Evolutionary conservation across 129 eudicot species (phyloP).

Genomic region (Lonicera japonica): DNA sequence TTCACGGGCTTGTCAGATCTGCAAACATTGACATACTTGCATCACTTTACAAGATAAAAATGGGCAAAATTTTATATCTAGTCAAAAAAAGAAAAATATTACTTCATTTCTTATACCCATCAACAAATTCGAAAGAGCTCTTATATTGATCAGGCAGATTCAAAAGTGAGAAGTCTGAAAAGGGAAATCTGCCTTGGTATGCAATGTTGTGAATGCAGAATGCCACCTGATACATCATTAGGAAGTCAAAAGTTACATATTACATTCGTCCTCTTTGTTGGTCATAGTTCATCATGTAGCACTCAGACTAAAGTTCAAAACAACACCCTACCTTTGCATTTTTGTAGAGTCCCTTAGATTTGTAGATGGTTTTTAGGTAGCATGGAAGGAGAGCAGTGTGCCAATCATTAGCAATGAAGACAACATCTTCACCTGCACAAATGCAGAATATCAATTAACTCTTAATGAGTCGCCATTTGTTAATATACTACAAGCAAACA

Average conservation of each 20-base stretch:
- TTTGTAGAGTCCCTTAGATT: constrained; percentile 36
- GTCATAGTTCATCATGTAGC: background rate
- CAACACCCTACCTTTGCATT: constrained; percentile 37
- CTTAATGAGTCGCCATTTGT: background rate
- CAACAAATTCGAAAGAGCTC: constrained; percentile 55
- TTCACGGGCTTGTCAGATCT: constrained; percentile 40
- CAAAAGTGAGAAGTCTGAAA: constrained; percentile 43
- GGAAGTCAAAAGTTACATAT: background rate
- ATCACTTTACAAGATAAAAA: background rate
- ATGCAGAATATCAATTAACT: background rate
- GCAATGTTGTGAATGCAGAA: constrained; percentile 65
- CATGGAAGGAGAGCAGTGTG: constrained; percentile 58
- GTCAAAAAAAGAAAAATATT: background rate
- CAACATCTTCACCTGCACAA: constrained; percentile 49
- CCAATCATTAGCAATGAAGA: constrained; percentile 63
- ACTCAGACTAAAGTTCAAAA: background rate
- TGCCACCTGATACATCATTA: constrained; percentile 35
- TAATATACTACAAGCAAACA: background rate
- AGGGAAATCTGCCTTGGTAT: constrained; percentile 55
- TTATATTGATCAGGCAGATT: constrained; percentile 36
- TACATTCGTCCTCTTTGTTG: background rate
- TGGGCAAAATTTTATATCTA: background rate
- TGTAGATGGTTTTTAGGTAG: constrained; percentile 48
- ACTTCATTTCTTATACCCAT: constrained; percentile 30
- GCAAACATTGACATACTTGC: background rate